Percentiles rank a stretch among this genome's conserved stretches.
Conservation (phyloP, 2,329 filamentous ascomycete species). For the Botrytis galanthina region DNA sequence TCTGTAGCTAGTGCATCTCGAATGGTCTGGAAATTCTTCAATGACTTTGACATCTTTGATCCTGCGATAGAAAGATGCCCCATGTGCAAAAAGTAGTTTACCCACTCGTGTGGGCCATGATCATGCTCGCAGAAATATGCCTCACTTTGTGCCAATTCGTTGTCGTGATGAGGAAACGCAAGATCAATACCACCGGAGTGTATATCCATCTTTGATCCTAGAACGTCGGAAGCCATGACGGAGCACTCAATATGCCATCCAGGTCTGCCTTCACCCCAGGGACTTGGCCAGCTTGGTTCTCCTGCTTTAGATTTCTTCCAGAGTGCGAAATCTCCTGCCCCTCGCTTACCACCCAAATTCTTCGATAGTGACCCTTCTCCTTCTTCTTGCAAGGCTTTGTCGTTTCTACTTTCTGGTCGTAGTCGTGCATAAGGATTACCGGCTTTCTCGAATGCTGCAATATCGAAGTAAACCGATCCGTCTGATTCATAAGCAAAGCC, state of each 20-base stretch:
- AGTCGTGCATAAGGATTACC: constrained; percentile 85
- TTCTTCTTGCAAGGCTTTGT: constrained; percentile 80
- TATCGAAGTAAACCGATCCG: constrained; percentile 53
- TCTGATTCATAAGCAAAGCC: constrained; percentile 80
- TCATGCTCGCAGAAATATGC: constrained; percentile 57
- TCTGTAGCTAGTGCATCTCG: constrained; percentile 68
- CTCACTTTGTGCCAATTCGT: constrained; percentile 86
- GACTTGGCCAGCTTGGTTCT: constrained; percentile 85
- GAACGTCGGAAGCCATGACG: constrained; percentile 87
- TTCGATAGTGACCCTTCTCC: constrained; percentile 77
- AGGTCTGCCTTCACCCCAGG: constrained; percentile 83
- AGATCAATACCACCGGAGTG: constrained; percentile 84
- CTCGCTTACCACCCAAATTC: constrained; percentile 56
- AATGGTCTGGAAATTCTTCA: constrained; percentile 97
- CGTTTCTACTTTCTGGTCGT: constrained; percentile 79
- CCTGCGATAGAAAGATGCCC: constrained; percentile 87
- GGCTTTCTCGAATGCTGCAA: constrained; percentile 55
- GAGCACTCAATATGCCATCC: constrained; percentile 98
- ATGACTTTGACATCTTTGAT: constrained; percentile 91
- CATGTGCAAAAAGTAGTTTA: constrained; percentile 83
- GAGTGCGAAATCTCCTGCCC: constrained; percentile 80
- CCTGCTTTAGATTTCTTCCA: constrained; percentile 93
- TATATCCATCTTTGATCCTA: constrained; percentile 84
- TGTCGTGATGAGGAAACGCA: constrained; percentile 89
- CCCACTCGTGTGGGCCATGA: constrained; percentile 20